Evolutionary conservation across 116 monocot species (phyloP), one percentile per base, ranked within the genome.

Genomic region (Dioscorea cayenensis): DNA sequence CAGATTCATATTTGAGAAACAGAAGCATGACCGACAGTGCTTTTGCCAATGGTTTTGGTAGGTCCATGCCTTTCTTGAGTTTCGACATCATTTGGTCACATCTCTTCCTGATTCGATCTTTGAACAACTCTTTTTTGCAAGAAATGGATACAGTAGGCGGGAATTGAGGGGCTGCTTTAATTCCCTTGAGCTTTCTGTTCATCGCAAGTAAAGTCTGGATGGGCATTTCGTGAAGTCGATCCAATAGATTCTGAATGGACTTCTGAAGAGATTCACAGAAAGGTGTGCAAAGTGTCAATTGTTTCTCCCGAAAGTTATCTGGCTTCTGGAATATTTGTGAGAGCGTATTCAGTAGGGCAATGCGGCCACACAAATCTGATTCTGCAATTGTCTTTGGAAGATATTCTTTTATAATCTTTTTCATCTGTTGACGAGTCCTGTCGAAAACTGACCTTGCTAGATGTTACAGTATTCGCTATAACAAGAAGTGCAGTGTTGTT

Each of bases 11-110:
- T 69, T 87, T 84, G 36, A 77, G 65, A 67, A 79, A 82, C 14
- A 96, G 73, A 71, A 66, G 67, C 18, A 88, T 60, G 29, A 92
- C 65, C 25, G 92, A 89, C 67, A 92, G 55, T 62, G 87, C 92
- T 75, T 90, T 96, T 35, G 82, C 80, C 55, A 96, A 82, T 36
- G 71, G 71, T 68, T 74, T 51, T 8, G 90, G 89, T 49, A 90
- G 66, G 14, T 82, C 75, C 74, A 55, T 59, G 35, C 80, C 84
- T 22, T 80, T 68, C 51, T 71, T 55, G 3, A 85, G 74, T 28
- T 9, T 60, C 6, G 28, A 60, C 67, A 90, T 51, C 74, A 80
- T 63, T 28, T 64, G 36, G 3, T 75, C 4, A 17, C 71, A 87
- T 72, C 13, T 66, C 60, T 55, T 78, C 51, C 38, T 78, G 20